Evolutionary conservation across 1,284 basidiomycete genomes (phyloP).

Genomic region (Phellopilus nigrolimitatus): DNA sequence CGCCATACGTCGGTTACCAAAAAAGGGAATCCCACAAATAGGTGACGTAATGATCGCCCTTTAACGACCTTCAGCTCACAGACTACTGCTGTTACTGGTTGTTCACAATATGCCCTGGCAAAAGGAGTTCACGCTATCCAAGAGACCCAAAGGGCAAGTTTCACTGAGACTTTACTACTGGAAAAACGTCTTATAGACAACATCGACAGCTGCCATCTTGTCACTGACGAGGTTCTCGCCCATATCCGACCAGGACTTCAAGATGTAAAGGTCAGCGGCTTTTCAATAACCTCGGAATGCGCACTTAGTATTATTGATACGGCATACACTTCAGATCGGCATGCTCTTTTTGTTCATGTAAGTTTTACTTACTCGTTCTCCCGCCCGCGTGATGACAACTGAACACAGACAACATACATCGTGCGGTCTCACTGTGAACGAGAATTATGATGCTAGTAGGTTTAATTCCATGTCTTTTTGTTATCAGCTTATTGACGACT

Average conservation of each 20-base stretch:
- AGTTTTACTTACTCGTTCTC: slow-evolving; percentile 62
- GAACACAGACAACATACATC: slow-evolving; percentile 79
- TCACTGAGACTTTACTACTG: too few species aligned
- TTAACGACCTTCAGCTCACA: too few species aligned
- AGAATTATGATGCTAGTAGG: slow-evolving; percentile 74
- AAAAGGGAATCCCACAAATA: too few species aligned
- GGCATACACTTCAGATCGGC: slow-evolving; percentile 24
- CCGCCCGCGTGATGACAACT: slow-evolving; percentile 43
- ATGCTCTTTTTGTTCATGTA: slow-evolving; percentile 28
- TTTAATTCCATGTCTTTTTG: slow-evolving; percentile 20
- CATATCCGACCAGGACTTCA: slow-evolving; percentile 74
- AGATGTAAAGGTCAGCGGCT: slow-evolving; percentile 52
- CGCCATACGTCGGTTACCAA: too few species aligned
- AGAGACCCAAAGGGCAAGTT: slow-evolving; percentile 57
- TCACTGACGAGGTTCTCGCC: slow-evolving; percentile 72
- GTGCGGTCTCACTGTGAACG: slow-evolving; percentile 84
- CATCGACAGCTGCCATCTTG: slow-evolving; percentile 87
- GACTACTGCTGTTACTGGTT: too few species aligned
- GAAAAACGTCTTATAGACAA: too few species aligned
- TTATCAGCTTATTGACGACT: neutral
- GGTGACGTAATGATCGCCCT: too few species aligned
- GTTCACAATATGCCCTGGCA: slow-evolving; percentile 99
- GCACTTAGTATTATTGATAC: neutral
- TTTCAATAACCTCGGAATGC: neutral
- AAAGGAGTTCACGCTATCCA: slow-evolving; percentile 70